Percentiles rank a stretch among this genome's conserved stretches.
These are phyloP conservation scores for Paramyrothecium roridum DNA, from an alignment of 2,329 filamentous ascomycete species.

Conservation along the genomic window DNA sequence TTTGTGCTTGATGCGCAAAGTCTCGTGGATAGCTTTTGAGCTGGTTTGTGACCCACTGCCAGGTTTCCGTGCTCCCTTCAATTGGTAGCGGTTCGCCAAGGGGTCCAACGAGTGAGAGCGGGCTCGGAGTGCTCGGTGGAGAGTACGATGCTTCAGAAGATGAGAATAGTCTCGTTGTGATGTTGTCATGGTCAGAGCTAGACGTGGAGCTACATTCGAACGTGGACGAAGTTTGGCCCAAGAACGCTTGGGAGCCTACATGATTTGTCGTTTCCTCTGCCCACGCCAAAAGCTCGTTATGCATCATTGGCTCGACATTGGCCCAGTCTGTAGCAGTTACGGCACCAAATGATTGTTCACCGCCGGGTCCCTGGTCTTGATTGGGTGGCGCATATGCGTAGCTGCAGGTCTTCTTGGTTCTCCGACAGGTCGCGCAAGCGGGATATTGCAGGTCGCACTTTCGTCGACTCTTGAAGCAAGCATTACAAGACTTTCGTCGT, in stretches of 20 bases:
- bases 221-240: no score
- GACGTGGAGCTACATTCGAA: no score
- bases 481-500: slow-evolving; percentile 1
- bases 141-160: neutral
- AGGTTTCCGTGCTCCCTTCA: neutral
- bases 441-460: slow-evolving; percentile 3
- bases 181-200: no score
- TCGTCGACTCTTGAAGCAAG: slow-evolving; percentile 3
- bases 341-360: neutral
- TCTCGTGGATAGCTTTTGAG: neutral
- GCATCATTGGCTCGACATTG: neutral
- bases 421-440: neutral
- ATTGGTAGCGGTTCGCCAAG: slow-evolving; percentile 1
- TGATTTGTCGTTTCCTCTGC: no score
- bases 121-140: neutral
- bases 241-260: no score
- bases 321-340: neutral
- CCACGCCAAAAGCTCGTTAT: no score
- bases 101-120: neutral
- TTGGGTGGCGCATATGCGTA: slow-evolving; percentile 1
- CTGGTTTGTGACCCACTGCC: slow-evolving; percentile 2
- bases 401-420: slow-evolving; percentile 1
- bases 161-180: neutral
- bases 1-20: neutral
- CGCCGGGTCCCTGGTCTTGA: neutral